A percentile compares a stretch with the other conserved stretches of the same genome.
These are phyloP conservation scores for Lecanicillium sp. DNA, from an alignment of 2,329 filamentous ascomycete genomes.

Conservation along the genomic window DNA sequence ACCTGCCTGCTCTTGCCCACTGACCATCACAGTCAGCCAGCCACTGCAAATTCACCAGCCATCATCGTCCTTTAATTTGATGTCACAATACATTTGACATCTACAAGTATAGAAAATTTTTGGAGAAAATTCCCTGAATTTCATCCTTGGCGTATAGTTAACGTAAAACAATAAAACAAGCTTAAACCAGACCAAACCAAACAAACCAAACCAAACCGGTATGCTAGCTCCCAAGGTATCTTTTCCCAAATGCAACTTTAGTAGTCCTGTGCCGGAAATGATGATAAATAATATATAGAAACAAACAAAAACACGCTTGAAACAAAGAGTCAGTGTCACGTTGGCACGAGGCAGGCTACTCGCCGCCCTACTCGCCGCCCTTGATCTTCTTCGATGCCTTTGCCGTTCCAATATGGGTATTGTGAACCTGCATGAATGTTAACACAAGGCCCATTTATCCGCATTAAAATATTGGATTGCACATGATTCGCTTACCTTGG, in stretches of 20 bases:
- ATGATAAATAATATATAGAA: not conserved
- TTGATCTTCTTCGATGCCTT: conserved; percentile 64
- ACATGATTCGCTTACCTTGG: conserved; percentile 77
- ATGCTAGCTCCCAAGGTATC: conserved; percentile 11
- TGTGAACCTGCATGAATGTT: conserved; percentile 55
- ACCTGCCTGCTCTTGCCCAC: too few relatives aligned
- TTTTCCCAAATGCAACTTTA: conserved; percentile 9
- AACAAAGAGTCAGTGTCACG: too few relatives aligned
- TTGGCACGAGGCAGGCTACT: too few relatives aligned
- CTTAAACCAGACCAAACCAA: not conserved
- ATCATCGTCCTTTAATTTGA: too few relatives aligned
- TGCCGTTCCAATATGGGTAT: conserved; percentile 87
- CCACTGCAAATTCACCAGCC: too few relatives aligned
- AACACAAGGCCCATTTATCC: conserved; percentile 12
- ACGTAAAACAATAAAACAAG: too few relatives aligned
- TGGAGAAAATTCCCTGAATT: too few relatives aligned
- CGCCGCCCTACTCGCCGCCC: conserved; percentile 25
- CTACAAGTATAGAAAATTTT: too few relatives aligned
- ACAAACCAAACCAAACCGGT: not conserved
- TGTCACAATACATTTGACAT: too few relatives aligned
- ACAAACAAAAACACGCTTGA: not conserved
- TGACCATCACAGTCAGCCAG: too few relatives aligned
- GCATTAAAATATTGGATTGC: not conserved
- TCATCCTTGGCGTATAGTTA: too few relatives aligned
- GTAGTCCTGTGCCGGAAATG: too few relatives aligned